Conservation (phyloP, 176 grass and related monocot species). For the Alloteropsis semialata region DNA sequence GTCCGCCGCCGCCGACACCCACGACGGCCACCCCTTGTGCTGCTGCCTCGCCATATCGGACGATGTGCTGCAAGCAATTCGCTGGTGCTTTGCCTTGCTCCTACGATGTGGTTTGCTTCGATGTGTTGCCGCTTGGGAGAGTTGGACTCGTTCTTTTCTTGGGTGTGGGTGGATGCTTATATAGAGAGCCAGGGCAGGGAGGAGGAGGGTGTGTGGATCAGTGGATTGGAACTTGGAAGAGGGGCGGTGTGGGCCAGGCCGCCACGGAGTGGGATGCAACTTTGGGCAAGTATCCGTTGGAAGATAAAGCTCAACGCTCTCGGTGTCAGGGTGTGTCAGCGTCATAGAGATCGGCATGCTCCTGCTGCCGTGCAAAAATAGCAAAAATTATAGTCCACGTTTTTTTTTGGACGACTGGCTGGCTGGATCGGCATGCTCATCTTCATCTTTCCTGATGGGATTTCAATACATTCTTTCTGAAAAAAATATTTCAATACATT, state of each 20-base stretch:
- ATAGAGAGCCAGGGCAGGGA: neutral
- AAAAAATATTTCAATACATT: too few species aligned
- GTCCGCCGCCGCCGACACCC: slow-evolving; percentile 41
- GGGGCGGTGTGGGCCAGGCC: neutral
- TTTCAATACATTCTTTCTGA: too few species aligned
- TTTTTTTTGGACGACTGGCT: neutral
- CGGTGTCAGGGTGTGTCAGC: neutral
- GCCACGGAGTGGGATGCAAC: neutral
- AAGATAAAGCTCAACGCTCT: neutral
- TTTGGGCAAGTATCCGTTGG: slow-evolving; percentile 44
- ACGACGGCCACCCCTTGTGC: neutral
- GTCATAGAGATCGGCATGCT: neutral
- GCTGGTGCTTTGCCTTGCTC: neutral
- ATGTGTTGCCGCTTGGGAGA: neutral
- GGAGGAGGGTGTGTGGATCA: too few species aligned
- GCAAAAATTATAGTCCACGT: neutral
- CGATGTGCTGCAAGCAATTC: too few species aligned
- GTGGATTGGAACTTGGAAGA: too few species aligned
- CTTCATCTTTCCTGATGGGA: too few species aligned
- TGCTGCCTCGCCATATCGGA: slow-evolving; percentile 20
- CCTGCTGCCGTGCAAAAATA: slow-evolving; percentile 3
- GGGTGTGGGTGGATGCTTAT: neutral
- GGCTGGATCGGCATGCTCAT: too few species aligned
- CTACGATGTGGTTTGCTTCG: neutral
- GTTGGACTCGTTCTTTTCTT: neutral